Evolutionary conservation across 306 rosid genomes (phyloP).

Genomic region (Astragalus membranaceus): DNA sequence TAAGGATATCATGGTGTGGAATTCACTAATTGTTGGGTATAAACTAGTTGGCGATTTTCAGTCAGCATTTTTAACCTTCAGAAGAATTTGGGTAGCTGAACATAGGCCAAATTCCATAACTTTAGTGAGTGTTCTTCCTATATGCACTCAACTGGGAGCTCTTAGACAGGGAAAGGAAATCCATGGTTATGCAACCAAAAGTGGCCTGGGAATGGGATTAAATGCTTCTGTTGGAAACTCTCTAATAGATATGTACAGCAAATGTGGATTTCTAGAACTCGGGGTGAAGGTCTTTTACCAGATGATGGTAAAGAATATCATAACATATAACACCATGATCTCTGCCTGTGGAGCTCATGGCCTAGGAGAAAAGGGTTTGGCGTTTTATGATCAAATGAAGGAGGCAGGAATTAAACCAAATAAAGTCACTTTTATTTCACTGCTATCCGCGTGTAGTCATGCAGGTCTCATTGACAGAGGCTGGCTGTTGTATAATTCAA

Average conservation of each 20-base stretch:
- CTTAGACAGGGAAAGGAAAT: conserved; percentile 41
- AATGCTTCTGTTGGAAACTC: conserved; percentile 32
- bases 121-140: conserved; percentile 36
- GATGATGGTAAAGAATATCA: conserved; percentile 29
- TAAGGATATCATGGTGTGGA: conserved; percentile 31
- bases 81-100: conserved; percentile 26
- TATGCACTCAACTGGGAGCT: conserved; percentile 38
- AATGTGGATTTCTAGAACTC: conserved; percentile 37
- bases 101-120: conserved; percentile 40
- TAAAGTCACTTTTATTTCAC: conserved; percentile 34
- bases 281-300: conserved; percentile 35
- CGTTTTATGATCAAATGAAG: conserved; percentile 32
- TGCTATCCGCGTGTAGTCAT: conserved; percentile 42
- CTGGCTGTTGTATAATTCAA: conserved; percentile 31
- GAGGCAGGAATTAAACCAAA: conserved; percentile 37
- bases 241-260: conserved; percentile 40
- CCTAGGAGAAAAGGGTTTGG: conserved; percentile 31
- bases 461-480: conserved; percentile 35
- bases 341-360: conserved; percentile 46
- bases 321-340: conserved; percentile 39
- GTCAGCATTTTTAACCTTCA: conserved; percentile 24
- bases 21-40: conserved; percentile 40
- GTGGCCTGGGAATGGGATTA: conserved; percentile 13
- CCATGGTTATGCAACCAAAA: conserved; percentile 40
- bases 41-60: conserved; percentile 25